Base-by-base conservation (phyloP, 2,329 filamentous ascomycete species). In the Alternaria triticina region DNA sequence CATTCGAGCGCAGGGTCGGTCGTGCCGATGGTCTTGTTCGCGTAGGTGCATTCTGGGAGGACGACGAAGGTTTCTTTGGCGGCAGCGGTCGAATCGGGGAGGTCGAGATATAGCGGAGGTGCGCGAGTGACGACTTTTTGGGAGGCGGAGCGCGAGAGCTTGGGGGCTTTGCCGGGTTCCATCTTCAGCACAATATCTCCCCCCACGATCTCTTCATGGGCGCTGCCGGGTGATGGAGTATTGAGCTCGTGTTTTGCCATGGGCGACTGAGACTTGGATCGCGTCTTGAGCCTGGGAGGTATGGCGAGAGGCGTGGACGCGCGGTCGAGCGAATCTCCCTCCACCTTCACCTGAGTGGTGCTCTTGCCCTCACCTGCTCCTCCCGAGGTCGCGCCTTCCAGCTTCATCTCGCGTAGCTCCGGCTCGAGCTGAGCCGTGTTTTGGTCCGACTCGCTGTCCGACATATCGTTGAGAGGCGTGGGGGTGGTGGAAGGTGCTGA, bases 1-100 rank as follows among this genome's bases (percentile, higher is more conserved):
- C 96, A 99, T 81, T 97, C 96, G 80, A 98, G 86, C 64, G 92
- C 95, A 82, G 94, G 92, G 75, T 97, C 95, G 25, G 96, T 96
- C 69, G 91, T 91, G 56, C 96, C 96, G 82, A 98, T 89, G 70
- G 92, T 89, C 80, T 96, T 97, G 69, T 94, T 93, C 57, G 92
- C 93, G 81, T 99, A 99, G 33, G 92, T 90, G 80, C 95, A 98
- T 71, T 93, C 88, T 56, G 90, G 84, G 67, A 99, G 94, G 55
- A 95, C 85, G 70, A 93, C 88, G 73, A 99, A 99, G 13, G 88
- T 88, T 25, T 85, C 83, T 70, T 87, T 90, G 5, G 96, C 92
- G 71, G 96, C 92, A 36, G 84, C 82, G 4, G 93, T 97, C 69
- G 89, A 89, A 80, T 97, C 91, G 43, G 92, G 90, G 28, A 95